Conservation (phyloP, 139 green algal species). For the Coelastrella sp. region DNA sequence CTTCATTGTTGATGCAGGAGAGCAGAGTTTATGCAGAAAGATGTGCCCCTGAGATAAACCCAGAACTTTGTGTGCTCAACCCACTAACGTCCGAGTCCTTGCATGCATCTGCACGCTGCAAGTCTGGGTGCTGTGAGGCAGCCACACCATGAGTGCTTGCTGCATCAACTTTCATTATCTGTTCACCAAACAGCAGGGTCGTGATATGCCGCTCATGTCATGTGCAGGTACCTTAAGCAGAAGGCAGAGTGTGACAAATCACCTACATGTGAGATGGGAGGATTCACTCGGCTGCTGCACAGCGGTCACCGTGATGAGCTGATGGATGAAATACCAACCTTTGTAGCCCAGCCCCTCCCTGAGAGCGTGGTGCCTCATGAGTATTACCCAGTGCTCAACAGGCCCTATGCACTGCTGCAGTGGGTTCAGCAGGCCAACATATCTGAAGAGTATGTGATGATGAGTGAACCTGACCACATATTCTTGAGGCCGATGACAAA, state of each 20-base stretch:
- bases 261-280: conserved; percentile 84
- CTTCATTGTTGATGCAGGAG: too few species aligned
- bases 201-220: neutral
- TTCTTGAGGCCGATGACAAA: conserved; percentile 95
- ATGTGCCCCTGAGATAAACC: too few species aligned
- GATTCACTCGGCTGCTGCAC: conserved; percentile 97
- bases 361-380: conserved; percentile 74
- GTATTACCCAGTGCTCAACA: conserved; percentile 95
- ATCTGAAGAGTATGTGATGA: conserved; percentile 93
- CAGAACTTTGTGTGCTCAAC: too few species aligned
- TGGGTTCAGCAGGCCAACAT: conserved; percentile 84
- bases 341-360: conserved; percentile 90
- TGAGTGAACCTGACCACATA: conserved; percentile 98
- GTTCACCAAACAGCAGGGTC: too few species aligned
- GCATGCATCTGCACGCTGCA: too few species aligned
- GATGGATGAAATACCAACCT: conserved; percentile 97
- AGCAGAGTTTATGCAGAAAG: too few species aligned
- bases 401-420: conserved; percentile 95
- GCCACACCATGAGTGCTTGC: too few species aligned
- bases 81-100: too few species aligned
- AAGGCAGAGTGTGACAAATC: conserved; percentile 77
- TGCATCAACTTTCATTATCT: too few species aligned
- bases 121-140: too few species aligned
- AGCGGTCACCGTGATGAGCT: conserved; percentile 89
- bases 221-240: conserved; percentile 81